phyloP scores from a whole-genome alignment of 495 filamentous ascomycete species.

The Talaromyces stipitatus region DNA sequence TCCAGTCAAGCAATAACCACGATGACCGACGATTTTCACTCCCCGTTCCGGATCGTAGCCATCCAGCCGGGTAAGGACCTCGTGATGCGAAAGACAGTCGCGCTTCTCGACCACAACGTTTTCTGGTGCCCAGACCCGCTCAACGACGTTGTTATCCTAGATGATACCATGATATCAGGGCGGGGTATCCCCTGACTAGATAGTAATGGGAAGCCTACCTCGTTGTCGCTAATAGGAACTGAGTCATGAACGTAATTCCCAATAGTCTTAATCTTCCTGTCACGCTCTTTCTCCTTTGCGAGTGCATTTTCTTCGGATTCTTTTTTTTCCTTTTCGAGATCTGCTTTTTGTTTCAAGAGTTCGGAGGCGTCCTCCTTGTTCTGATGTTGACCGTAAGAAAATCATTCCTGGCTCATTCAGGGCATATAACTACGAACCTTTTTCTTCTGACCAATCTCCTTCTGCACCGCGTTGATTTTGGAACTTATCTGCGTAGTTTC shows the following conservation, averaged over 20 bases:
- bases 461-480: constrained; percentile 80
- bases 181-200: background rate
- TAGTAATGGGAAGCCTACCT: constrained; percentile 36
- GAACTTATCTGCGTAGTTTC: constrained; percentile 68
- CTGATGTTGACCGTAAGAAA: constrained; percentile 25
- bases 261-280: constrained; percentile 71
- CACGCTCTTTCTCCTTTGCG: constrained; percentile 65
- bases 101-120: constrained; percentile 61
- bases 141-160: constrained; percentile 71
- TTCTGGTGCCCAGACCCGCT: constrained; percentile 72
- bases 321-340: constrained; percentile 74
- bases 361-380: constrained; percentile 78
- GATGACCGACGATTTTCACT: constrained; percentile 90
- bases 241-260: constrained; percentile 92
- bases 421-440: constrained; percentile 47
- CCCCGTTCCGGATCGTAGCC: constrained; percentile 93
- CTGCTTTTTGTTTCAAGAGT: constrained; percentile 64
- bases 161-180: background rate
- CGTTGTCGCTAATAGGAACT: constrained; percentile 85
- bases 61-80: constrained; percentile 78
- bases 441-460: constrained; percentile 85
- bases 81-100: constrained; percentile 81
- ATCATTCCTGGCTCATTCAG: background rate
- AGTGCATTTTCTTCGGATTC: constrained; percentile 61
- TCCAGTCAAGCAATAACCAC: constrained; percentile 83